These are phyloP conservation scores for Musa beccarii DNA, from an alignment of 176 grass and related monocot species.

Conservation along the genomic window DNA sequence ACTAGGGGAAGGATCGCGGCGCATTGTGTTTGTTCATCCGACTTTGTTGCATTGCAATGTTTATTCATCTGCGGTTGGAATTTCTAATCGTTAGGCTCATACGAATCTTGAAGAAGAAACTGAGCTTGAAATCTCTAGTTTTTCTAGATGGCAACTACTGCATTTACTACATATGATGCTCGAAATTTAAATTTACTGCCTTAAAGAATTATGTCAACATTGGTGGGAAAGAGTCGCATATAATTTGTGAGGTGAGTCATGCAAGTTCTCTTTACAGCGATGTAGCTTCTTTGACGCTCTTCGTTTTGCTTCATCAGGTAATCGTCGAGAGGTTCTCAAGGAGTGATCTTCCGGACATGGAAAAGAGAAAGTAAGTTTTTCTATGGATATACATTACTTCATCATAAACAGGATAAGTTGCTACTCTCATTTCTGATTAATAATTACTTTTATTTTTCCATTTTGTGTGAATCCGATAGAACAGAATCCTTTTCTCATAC, in stretches of 20 bases:
- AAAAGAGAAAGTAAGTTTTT: conserved; percentile 37
- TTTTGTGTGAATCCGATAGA: neutral
- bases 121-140: no score
- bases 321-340: conserved; percentile 37
- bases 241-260: neutral
- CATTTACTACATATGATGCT: no score
- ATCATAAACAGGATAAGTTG: no score
- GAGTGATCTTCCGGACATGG: conserved; percentile 37
- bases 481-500: neutral
- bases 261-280: neutral
- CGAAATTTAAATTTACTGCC: neutral
- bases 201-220: neutral
- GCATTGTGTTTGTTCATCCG: no score
- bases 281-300: neutral
- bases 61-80: no score
- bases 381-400: no score
- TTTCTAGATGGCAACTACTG: no score
- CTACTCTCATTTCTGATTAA: neutral
- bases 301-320: conserved; percentile 17
- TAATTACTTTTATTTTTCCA: neutral
- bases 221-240: neutral
- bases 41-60: no score
- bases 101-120: no score
- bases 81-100: no score
- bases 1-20: no score